Evolutionary conservation across 23 red algal species (phyloP).

Genomic region (Gracilaria domingensis): DNA sequence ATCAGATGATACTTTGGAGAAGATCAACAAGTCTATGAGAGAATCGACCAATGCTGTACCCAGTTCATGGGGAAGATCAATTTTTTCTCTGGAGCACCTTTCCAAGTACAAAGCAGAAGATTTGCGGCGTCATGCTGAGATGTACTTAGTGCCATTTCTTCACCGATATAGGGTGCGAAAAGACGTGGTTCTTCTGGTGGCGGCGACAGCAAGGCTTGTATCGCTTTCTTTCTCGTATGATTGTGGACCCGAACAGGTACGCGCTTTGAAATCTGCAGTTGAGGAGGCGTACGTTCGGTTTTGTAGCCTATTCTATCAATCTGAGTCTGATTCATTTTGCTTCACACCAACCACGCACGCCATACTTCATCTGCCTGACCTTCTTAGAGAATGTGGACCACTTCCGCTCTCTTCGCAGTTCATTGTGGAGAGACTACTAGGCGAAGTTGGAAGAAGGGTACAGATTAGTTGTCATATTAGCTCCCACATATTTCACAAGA

Average conservation of each 20-base stretch:
- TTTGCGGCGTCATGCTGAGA: background rate
- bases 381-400: conserved; percentile 23
- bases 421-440: background rate
- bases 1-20: background rate
- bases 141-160: background rate
- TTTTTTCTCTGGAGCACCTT: background rate
- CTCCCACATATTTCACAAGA: conserved; percentile 12
- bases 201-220: background rate
- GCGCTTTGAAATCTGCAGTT: background rate
- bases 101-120: background rate
- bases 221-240: background rate
- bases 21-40: background rate
- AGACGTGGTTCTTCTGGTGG: background rate
- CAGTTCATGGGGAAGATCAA: too few species aligned
- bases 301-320: background rate
- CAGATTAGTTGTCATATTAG: background rate
- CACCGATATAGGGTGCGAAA: background rate
- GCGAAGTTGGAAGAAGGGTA: conserved; percentile 6
- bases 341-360: conserved; percentile 27
- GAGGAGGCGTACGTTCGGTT: background rate
- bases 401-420: background rate
- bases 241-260: background rate
- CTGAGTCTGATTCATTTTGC: conserved; percentile 14
- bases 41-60: background rate
- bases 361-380: conserved; percentile 9